These are phyloP conservation scores for Ganoderma boninense DNA, from an alignment of 1,284 basidiomycete species.

Conservation along the genomic window DNA sequence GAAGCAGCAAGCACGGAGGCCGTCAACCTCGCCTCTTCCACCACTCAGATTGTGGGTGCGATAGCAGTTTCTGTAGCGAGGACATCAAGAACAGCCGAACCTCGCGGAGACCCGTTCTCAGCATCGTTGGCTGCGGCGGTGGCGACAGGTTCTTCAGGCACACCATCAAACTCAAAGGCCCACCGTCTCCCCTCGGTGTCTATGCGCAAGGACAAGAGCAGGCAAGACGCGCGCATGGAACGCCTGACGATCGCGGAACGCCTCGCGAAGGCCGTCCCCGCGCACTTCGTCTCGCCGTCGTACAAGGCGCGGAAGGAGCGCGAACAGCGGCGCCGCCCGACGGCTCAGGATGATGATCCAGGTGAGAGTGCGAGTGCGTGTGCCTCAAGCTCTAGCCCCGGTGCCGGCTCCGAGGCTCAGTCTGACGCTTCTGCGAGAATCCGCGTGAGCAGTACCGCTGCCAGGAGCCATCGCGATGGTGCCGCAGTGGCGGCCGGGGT, in stretches of 20 bases:
- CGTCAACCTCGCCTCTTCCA: background rate
- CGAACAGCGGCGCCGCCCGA: background rate
- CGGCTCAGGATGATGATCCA: background rate
- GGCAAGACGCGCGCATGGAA: conserved; percentile 2
- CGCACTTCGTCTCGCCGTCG: conserved; percentile 31
- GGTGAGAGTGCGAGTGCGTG: conserved; percentile 5
- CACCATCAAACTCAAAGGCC: background rate
- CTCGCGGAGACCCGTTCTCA: background rate
- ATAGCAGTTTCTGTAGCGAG: background rate
- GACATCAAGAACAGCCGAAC: background rate
- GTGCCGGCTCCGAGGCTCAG: background rate
- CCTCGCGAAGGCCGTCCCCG: conserved; percentile 1
- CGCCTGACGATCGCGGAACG: conserved; percentile 7
- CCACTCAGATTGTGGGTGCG: background rate
- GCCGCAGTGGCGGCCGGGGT: background rate
- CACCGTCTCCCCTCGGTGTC: background rate
- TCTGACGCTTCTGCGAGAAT: background rate
- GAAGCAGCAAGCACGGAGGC: background rate
- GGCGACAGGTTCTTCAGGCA: background rate
- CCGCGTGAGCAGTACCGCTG: background rate
- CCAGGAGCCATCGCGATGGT: background rate
- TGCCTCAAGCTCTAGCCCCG: conserved; percentile 5
- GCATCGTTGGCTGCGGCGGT: background rate
- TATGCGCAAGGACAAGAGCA: background rate
- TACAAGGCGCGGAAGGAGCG: conserved; percentile 23